Conservation (phyloP, 108 stramenopile genomes). For the Thalassiosira profunda region DNA sequence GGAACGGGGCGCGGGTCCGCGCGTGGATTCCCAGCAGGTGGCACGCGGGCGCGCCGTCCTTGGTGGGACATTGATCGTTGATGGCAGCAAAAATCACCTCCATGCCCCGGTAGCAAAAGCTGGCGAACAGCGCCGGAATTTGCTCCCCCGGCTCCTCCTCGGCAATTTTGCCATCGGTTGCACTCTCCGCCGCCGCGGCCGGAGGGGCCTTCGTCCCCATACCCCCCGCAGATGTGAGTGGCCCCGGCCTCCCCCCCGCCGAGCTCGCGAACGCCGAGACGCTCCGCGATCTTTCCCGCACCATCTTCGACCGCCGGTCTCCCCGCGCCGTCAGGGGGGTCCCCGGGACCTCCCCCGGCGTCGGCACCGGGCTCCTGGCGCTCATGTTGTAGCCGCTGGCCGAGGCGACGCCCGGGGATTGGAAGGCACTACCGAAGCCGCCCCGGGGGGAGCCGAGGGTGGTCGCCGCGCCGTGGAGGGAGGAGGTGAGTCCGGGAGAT, state of each 20-base stretch:
- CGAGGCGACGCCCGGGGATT: background rate
- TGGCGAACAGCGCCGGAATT: constrained; percentile 27
- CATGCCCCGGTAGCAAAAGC: constrained; percentile 58
- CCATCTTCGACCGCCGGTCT: background rate
- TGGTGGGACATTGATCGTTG: too few species aligned
- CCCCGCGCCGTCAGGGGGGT: too few species aligned
- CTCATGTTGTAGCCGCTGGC: background rate
- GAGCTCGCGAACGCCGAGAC: background rate
- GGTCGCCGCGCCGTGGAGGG: background rate
- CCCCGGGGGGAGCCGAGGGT: constrained; percentile 4
- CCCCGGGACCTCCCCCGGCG: background rate
- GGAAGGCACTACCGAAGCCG: constrained; percentile 2
- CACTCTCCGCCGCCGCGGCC: background rate
- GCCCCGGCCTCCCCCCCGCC: background rate
- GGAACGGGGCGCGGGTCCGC: constrained; percentile 66
- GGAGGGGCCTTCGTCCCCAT: background rate
- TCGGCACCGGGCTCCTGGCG: background rate
- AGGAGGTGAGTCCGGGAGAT: background rate
- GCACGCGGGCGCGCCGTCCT: background rate
- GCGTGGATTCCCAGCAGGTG: constrained; percentile 60
- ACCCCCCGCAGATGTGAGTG: background rate
- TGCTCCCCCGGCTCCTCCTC: background rate
- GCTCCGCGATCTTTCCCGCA: constrained; percentile 1
- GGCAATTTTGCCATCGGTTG: background rate
- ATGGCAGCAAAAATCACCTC: constrained; percentile 68